A percentile compares a stretch with the other conserved stretches of the same genome.
Conservation (phyloP, 106 monocot genomes). For the Dioscorea dumetorum region DNA sequence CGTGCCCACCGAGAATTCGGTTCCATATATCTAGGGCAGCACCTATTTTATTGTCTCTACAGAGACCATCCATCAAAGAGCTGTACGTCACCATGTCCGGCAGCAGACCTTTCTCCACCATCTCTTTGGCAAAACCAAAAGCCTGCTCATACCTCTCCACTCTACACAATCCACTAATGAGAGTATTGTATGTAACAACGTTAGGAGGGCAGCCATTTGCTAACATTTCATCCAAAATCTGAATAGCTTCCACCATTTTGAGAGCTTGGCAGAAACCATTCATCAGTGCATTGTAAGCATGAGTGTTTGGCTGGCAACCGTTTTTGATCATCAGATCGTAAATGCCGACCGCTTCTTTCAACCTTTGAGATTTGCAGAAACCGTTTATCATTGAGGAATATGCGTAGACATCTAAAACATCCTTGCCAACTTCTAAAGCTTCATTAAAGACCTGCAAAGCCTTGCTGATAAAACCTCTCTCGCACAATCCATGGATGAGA, state of each 20-base stretch:
- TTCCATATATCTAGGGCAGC: constrained; percentile 66
- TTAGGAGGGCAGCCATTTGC: constrained; percentile 36
- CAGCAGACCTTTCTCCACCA: constrained; percentile 73
- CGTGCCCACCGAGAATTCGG: constrained; percentile 25
- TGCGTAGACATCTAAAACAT: constrained; percentile 51
- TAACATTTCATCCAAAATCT: constrained; percentile 42
- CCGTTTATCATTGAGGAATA: constrained; percentile 81
- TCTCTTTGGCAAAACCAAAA: constrained; percentile 59
- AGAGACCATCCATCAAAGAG: constrained; percentile 77
- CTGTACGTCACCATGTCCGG: constrained; percentile 72
- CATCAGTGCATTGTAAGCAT: constrained; percentile 64
- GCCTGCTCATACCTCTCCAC: constrained; percentile 63
- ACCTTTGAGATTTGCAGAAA: constrained; percentile 48
- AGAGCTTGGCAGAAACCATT: constrained; percentile 51
- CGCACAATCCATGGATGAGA: constrained; percentile 75
- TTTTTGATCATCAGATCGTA: constrained; percentile 45
- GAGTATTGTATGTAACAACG: constrained; percentile 76
- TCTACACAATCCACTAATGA: constrained; percentile 74
- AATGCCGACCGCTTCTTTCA: constrained; percentile 50
- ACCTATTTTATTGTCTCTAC: constrained; percentile 64
- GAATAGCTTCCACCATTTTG: constrained; percentile 21
- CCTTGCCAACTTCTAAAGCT: constrained; percentile 15
- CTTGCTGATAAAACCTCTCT: constrained; percentile 57
- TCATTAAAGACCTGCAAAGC: constrained; percentile 56
- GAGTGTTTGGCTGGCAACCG: constrained; percentile 53